Percentiles rank a stretch among this genome's conserved stretches.
These are phyloP conservation scores for Phaeomoniella chlamydospora DNA, from an alignment of 2,329 filamentous ascomycete species.

Conservation along the genomic window DNA sequence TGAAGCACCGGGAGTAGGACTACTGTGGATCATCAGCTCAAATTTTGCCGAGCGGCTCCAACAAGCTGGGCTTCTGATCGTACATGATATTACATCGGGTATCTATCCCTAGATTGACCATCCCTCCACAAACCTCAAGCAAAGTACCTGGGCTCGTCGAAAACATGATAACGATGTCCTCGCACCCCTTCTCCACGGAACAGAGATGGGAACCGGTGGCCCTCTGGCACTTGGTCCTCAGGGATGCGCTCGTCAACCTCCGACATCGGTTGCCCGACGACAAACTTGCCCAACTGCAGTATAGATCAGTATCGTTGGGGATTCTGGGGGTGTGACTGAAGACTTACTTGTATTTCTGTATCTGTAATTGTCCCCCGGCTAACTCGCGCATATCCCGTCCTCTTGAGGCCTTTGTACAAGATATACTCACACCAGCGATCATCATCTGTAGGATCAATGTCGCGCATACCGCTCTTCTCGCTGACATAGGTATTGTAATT, in stretches of 20 bases:
- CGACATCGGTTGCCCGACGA: conserved; percentile 56
- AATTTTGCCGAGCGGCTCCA: too few species aligned
- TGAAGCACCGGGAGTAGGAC: too few species aligned
- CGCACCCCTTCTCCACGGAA: conserved; percentile 78
- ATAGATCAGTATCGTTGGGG: conserved; percentile 7
- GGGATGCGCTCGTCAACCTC: conserved; percentile 49
- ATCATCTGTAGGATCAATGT: conserved; percentile 87
- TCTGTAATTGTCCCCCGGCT: conserved; percentile 87
- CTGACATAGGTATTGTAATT: conserved; percentile 97
- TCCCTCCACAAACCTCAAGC: too few species aligned
- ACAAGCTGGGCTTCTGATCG: too few species aligned
- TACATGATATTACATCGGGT: too few species aligned
- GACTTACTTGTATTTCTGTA: conserved; percentile 73
- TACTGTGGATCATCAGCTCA: too few species aligned
- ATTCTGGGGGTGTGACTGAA: too few species aligned
- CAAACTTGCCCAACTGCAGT: conserved; percentile 68
- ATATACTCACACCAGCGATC: conserved; percentile 99
- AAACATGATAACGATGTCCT: conserved; percentile 88
- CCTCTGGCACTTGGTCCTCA: conserved; percentile 62
- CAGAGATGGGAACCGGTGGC: conserved; percentile 67
- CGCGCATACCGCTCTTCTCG: conserved; percentile 75
- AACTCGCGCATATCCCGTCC: conserved; percentile 79
- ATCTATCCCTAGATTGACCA: too few species aligned
- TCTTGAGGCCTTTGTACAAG: conserved; percentile 74
- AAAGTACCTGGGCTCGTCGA: conserved; percentile 72